Evolutionary conservation across 148 eudicot genomes (phyloP), one percentile per base, ranked within the genome.

Genomic region (Chenopodium album): DNA sequence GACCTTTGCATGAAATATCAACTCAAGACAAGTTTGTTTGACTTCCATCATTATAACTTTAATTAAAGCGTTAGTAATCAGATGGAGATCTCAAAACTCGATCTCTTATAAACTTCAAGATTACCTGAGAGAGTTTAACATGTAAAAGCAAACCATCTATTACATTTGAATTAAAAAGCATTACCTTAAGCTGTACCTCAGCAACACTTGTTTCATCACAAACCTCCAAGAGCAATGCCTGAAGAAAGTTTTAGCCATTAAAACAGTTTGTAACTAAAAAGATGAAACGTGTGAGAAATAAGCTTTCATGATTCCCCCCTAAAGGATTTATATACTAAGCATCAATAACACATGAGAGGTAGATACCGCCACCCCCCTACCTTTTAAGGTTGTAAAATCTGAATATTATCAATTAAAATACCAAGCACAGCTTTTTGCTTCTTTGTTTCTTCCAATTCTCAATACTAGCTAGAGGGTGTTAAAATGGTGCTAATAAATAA

Each of bases 201-300:
- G 97, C 98, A 76, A 94, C 86, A 81, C 93, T 84, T 48, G 98
- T 94, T 86, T 89, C 93, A 78, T 94, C 98, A 88, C 98, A 94
- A 46, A 94, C 92, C 71, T 92, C 89, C 80, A 85, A 71, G 71
- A 93, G 86, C 82, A 94, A 88, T 16, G 85, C 90, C 98, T 94
- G 89, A 78, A 54, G 84, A 48, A 47, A 85, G 78, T 71, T 44
- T 62, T 3, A 62, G 23, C 63, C 78, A n/a, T 0, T 44, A 9
- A 54, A 63, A 14, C 44, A 23, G n/a, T 52, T 73, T 62, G 31
- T 26, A 81, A 17, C 4, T 16, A 46, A 16, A 47, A 29, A 32
- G 48, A 71, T 29, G 60, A 54, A 56, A 56, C 6, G 19, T 68
- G 48, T 31, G 50, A 0, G 3, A 7, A 73, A 73, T 20, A 20